Percentiles rank a stretch among this genome's conserved stretches.
Evolutionary conservation across 179 eudicot species (phyloP).

Genomic region (Monotropa hypopitys): DNA sequence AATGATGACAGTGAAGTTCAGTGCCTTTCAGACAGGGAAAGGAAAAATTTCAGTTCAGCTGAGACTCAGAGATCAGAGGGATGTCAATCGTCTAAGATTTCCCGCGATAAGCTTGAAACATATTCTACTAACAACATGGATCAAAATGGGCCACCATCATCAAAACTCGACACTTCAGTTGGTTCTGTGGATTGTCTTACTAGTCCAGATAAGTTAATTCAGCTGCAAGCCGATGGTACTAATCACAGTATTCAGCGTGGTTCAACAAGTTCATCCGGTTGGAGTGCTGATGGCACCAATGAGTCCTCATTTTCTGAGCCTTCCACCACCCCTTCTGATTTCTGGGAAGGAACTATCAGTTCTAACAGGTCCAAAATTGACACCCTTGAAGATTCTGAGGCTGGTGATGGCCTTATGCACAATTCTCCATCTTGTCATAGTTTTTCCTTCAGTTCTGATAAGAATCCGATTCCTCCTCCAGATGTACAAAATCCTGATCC

Average conservation of each 20-base stretch:
- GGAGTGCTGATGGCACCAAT: slow-evolving; percentile 23
- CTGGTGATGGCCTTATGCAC: slow-evolving; percentile 9
- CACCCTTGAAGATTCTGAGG: slow-evolving; percentile 17
- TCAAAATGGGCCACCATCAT: slow-evolving; percentile 15
- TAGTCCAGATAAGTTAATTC: slow-evolving; percentile 11
- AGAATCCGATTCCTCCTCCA: background rate
- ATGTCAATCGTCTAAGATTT: slow-evolving; percentile 9
- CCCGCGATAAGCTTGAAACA: slow-evolving; percentile 18
- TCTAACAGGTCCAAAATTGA: slow-evolving; percentile 18
- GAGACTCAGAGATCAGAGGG: slow-evolving; percentile 21
- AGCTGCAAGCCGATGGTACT: slow-evolving; percentile 8
- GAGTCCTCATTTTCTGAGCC: slow-evolving; percentile 37
- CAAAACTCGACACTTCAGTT: slow-evolving; percentile 10
- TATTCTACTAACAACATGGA: slow-evolving; percentile 11
- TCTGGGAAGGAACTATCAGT: slow-evolving; percentile 58
- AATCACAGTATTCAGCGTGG: slow-evolving; percentile 15
- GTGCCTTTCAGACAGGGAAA: slow-evolving; percentile 13
- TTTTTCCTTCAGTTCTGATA: slow-evolving; percentile 8
- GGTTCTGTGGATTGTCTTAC: slow-evolving; percentile 10
- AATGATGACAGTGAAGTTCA: too few relatives aligned
- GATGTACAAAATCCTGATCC: slow-evolving; percentile 4
- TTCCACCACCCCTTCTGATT: slow-evolving; percentile 40
- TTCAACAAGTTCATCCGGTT: slow-evolving; percentile 22
- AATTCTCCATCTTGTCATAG: slow-evolving; percentile 15
- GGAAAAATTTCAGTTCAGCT: slow-evolving; percentile 16